Conservation (phyloP, 306 rosid genomes). For the Nissolia schottii region DNA sequence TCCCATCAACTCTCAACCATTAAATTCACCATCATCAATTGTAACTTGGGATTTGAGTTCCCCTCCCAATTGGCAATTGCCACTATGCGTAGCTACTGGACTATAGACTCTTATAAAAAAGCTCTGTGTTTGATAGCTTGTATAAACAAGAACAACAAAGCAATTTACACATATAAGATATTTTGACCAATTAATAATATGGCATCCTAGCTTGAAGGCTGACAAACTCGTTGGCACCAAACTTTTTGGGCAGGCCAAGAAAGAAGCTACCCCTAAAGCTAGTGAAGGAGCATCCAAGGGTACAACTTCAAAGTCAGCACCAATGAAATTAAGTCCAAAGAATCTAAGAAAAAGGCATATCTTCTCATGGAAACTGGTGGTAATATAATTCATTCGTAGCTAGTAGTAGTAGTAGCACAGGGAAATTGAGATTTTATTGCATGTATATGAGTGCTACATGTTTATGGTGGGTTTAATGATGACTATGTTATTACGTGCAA, state of each 20-base stretch:
- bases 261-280: constrained; percentile 24
- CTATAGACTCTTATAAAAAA: constrained; percentile 7
- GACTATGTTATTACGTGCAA: background rate
- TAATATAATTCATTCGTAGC: background rate
- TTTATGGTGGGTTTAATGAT: background rate
- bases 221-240: constrained; percentile 31
- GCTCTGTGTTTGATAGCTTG: background rate
- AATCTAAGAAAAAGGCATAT: constrained; percentile 70
- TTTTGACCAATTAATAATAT: constrained; percentile 8
- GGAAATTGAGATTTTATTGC: background rate
- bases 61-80: background rate
- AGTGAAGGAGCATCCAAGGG: constrained; percentile 13
- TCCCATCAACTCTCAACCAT: constrained; percentile 14
- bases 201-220: constrained; percentile 36
- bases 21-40: background rate
- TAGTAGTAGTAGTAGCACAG: too few species aligned
- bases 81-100: background rate
- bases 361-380: background rate
- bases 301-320: constrained; percentile 43
- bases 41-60: background rate
- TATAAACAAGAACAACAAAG: background rate
- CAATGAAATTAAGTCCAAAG: constrained; percentile 62
- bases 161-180: background rate
- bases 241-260: constrained; percentile 38
- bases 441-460: background rate